These are phyloP conservation scores for Cenchrus americanus DNA, from an alignment of 176 grass and related monocot genomes.

Conservation along the genomic window DNA sequence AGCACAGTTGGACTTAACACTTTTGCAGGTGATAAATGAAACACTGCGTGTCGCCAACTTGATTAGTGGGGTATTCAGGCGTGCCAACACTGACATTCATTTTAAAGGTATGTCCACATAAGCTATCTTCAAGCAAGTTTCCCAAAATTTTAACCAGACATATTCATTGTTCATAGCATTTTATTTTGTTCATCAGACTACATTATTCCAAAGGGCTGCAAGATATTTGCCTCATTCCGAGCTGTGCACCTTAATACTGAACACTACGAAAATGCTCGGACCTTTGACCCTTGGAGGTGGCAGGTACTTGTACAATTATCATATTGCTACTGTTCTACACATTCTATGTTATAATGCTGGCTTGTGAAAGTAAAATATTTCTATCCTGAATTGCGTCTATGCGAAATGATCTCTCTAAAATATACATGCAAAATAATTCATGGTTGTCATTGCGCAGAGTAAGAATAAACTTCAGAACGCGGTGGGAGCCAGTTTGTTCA, in stretches of 20 bases:
- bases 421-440: neutral
- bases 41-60: conserved; percentile 97
- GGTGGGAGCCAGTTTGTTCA: conserved; percentile 60
- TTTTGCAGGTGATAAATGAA: conserved; percentile 87
- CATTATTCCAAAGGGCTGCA: conserved; percentile 94
- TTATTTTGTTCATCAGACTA: conserved; percentile 55
- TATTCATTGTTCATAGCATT: conserved; percentile 20
- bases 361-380: conserved; percentile 22
- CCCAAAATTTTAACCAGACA: neutral
- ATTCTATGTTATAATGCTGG: neutral
- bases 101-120: conserved; percentile 67
- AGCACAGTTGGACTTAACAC: neutral
- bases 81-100: conserved; percentile 81
- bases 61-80: conserved; percentile 90
- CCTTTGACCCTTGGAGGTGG: conserved; percentile 97
- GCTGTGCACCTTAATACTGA: conserved; percentile 81
- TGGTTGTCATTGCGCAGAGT: conserved; percentile 39
- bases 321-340: neutral
- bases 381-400: neutral
- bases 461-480: conserved; percentile 62
- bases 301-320: conserved; percentile 31
- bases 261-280: conserved; percentile 80
- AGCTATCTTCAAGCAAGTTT: neutral
- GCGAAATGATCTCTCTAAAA: neutral
- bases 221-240: conserved; percentile 91